Conservation (phyloP, 192 early-diverging fungal genomes). For the Rhizophagus sp. region DNA sequence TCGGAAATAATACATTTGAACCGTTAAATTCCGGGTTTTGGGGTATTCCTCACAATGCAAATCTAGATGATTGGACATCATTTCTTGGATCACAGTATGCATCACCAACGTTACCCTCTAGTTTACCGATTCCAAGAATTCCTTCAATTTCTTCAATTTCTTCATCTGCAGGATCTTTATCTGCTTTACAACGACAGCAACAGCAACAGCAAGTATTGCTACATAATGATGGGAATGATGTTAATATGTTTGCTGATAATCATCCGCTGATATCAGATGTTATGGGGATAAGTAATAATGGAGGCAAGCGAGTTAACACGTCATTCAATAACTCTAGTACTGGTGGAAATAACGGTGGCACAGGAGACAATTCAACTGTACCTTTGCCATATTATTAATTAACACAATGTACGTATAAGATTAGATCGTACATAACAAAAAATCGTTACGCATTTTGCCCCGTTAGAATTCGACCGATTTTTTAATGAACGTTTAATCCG, state of each 20-base stretch:
- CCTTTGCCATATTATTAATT: not conserved
- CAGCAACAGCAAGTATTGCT: not conserved
- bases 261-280: not conserved
- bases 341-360: not conserved
- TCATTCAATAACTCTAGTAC: not conserved
- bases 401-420: not conserved
- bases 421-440: too few species aligned
- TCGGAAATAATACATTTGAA: not conserved
- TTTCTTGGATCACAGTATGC: slow-evolving; percentile 18
- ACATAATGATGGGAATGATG: slow-evolving; percentile 17
- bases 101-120: not conserved
- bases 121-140: not conserved
- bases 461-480: too few species aligned
- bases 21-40: slow-evolving; percentile 1
- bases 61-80: slow-evolving; percentile 17
- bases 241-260: slow-evolving; percentile 23
- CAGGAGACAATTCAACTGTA: not conserved
- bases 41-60: slow-evolving; percentile 15
- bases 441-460: too few species aligned
- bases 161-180: not conserved
- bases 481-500: too few species aligned
- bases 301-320: not conserved
- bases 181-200: not conserved
- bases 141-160: not conserved
- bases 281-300: not conserved